Percentiles rank a stretch among this genome's conserved stretches.
Evolutionary conservation across 768 basidiomycete species (phyloP).

Genomic region (Russula sp.): DNA sequence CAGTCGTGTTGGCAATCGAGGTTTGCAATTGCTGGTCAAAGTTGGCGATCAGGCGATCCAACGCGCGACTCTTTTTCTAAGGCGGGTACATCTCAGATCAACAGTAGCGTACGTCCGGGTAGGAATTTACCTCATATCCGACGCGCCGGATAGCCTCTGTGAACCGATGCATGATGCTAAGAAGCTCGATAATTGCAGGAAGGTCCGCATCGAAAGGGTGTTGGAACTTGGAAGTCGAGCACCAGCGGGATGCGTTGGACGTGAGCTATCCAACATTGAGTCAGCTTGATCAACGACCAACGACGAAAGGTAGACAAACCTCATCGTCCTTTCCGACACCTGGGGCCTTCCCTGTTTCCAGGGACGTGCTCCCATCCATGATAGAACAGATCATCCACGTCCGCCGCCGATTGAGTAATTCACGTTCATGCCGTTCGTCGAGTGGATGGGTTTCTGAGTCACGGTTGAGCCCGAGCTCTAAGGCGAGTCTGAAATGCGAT

Average conservation of each 20-base stretch:
- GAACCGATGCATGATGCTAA: constrained; percentile 31
- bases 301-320: constrained; percentile 32
- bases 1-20: constrained; percentile 18
- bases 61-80: constrained; percentile 16
- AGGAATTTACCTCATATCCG: neutral
- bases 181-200: constrained; percentile 30
- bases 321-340: constrained; percentile 65
- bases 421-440: constrained; percentile 53
- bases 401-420: constrained; percentile 62
- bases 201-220: constrained; percentile 29
- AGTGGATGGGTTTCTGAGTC: constrained; percentile 36
- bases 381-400: constrained; percentile 75
- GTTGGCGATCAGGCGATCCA: constrained; percentile 9
- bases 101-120: neutral
- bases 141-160: constrained; percentile 16
- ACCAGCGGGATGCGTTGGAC: constrained; percentile 26
- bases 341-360: constrained; percentile 68
- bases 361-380: constrained; percentile 68
- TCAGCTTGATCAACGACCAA: constrained; percentile 15
- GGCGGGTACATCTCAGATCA: neutral
- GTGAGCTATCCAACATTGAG: constrained; percentile 37
- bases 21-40: constrained; percentile 13
- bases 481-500: constrained; percentile 48
- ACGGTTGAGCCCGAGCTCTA: constrained; percentile 63
- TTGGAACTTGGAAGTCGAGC: constrained; percentile 28